These are phyloP conservation scores for Pleodorina starrii DNA, from an alignment of 139 green algal genomes.

Conservation along the genomic window DNA sequence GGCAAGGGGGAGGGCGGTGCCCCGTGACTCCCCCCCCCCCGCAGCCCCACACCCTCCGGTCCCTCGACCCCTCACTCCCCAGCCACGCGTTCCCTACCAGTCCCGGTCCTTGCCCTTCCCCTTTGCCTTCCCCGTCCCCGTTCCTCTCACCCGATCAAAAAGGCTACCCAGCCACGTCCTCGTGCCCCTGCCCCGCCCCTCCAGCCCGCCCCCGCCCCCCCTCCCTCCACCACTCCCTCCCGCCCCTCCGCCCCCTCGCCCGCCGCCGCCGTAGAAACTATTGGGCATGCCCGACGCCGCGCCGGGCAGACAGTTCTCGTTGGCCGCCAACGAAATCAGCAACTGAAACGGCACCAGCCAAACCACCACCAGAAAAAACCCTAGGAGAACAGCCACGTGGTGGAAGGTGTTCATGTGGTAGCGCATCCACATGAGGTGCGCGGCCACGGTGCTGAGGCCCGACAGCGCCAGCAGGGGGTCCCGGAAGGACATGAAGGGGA, in stretches of 20 bases:
- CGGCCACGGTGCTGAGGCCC: neutral
- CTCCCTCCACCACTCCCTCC: neutral
- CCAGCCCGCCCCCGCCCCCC: neutral
- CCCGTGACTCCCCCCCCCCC: too few species aligned
- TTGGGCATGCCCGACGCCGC: slow-evolving; percentile 6
- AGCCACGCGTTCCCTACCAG: neutral
- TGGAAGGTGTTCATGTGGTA: slow-evolving; percentile 26
- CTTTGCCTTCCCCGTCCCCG: neutral
- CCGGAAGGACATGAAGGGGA: neutral
- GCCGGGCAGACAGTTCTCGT: slow-evolving; percentile 40
- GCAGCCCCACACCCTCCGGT: too few species aligned
- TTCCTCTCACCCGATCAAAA: neutral
- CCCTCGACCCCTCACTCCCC: neutral
- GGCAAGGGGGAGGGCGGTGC: too few species aligned
- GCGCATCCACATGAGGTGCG: slow-evolving; percentile 24
- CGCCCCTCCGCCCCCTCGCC: neutral
- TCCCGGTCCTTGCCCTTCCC: neutral
- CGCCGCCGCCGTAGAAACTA: neutral
- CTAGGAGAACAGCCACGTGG: slow-evolving; percentile 5
- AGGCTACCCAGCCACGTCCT: slow-evolving; percentile 15
- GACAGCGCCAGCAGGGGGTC: neutral
- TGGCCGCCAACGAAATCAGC: slow-evolving; percentile 22
- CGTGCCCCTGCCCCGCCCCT: neutral
- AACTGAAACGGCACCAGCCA: slow-evolving; percentile 31
- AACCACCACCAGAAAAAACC: slow-evolving; percentile 38